phyloP scores from a whole-genome alignment of 495 filamentous ascomycete species.

The Penicillium ochrochloron region DNA sequence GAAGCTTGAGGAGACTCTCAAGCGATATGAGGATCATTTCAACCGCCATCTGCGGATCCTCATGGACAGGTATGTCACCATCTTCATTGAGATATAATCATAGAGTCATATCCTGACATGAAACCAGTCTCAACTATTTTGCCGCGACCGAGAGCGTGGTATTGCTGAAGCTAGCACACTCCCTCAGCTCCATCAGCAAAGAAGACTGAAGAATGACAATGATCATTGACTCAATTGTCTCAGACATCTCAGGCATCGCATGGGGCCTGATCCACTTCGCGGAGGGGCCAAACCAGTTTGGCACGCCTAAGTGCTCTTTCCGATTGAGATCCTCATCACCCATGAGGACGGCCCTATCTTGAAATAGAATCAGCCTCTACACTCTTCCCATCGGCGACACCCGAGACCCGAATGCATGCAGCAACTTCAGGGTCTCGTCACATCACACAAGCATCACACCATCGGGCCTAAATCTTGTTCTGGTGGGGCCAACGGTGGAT shows the following conservation, averaged over 20 bases:
- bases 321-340: not conserved
- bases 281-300: not conserved
- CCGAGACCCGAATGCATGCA: not conserved
- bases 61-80: slow-evolving; percentile 67
- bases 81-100: not conserved
- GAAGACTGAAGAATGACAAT: slow-evolving; percentile 37
- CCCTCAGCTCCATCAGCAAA: slow-evolving; percentile 49
- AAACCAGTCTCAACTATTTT: slow-evolving; percentile 78
- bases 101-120: slow-evolving; percentile 10
- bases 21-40: slow-evolving; percentile 91
- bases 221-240: not conserved
- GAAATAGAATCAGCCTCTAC: not conserved
- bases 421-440: not conserved
- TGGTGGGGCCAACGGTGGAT: slow-evolving; percentile 18
- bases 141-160: slow-evolving; percentile 97
- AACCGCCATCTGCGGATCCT: slow-evolving; percentile 87
- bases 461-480: not conserved
- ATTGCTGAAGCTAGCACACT: slow-evolving; percentile 72
- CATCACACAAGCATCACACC: slow-evolving; percentile 3
- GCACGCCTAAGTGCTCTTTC: not conserved
- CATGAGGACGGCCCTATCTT: not conserved
- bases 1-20: slow-evolving; percentile 82
- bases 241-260: not conserved
- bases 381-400: not conserved
- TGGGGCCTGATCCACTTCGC: not conserved